A percentile compares a stretch with the other conserved stretches of the same genome.
Evolutionary conservation across 805 yeast genomes (phyloP).

Genomic region (Sporopachydermia lactativora): DNA sequence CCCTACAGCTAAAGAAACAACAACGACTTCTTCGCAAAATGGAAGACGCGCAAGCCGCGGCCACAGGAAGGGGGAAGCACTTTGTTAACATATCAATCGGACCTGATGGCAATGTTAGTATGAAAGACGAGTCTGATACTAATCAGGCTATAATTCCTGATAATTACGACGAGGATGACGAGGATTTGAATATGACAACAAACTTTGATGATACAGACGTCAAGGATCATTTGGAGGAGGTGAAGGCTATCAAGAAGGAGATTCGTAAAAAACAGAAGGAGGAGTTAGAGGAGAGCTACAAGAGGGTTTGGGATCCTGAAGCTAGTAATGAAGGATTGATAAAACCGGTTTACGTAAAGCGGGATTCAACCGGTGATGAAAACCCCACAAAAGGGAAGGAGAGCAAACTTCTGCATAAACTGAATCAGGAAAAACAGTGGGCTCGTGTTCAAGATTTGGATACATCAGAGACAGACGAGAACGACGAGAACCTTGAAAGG

Average conservation of each 20-base stretch:
- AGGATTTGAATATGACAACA: neutral
- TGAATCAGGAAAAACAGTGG: neutral
- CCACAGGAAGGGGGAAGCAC: constrained; percentile 61
- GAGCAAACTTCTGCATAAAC: neutral
- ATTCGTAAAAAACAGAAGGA: neutral
- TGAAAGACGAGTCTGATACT: constrained; percentile 31
- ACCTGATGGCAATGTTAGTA: constrained; percentile 62
- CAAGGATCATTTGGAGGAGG: constrained; percentile 1
- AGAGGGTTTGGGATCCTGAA: neutral
- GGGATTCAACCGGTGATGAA: neutral
- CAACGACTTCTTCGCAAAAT: constrained; percentile 58
- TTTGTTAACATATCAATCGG: constrained; percentile 65
- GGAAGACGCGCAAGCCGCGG: constrained; percentile 40
- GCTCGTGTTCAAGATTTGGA: neutral
- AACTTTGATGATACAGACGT: neutral
- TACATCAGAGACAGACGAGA: no score
- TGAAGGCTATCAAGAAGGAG: neutral
- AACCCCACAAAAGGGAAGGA: neutral
- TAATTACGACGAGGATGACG: constrained; percentile 17
- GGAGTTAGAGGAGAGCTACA: neutral
- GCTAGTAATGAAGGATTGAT: neutral
- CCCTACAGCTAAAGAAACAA: constrained; percentile 73
- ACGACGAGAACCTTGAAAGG: neutral
- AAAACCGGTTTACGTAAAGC: neutral
- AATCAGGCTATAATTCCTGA: constrained; percentile 6